Conservation (phyloP, 768 basidiomycete genomes). For the Trametes elegans region DNA sequence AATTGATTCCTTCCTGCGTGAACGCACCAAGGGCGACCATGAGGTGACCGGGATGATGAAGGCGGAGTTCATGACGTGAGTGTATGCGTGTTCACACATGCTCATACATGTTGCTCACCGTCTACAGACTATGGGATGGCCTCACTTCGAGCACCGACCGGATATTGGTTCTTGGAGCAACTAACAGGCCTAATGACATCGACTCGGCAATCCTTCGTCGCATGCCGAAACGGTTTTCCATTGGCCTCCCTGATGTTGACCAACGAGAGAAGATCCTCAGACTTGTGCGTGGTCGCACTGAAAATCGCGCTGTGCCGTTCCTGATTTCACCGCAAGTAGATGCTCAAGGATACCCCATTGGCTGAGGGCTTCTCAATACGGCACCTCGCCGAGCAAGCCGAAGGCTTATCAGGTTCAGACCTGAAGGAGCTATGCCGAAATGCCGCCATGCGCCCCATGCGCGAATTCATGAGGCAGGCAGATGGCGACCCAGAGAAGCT, state of each 20-base stretch:
- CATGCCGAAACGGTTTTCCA: constrained; percentile 96
- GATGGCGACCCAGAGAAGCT: constrained; percentile 48
- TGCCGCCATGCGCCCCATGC: constrained; percentile 90
- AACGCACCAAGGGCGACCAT: constrained; percentile 85
- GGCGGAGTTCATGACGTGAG: constrained; percentile 91
- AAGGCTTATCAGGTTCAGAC: constrained; percentile 86
- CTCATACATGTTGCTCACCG: neutral
- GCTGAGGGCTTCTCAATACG: constrained; percentile 59
- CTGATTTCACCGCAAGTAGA: constrained; percentile 42
- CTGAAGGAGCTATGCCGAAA: constrained; percentile 89
- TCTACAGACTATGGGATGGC: constrained; percentile 87
- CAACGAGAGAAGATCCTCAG: constrained; percentile 84
- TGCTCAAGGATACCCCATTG: constrained; percentile 78
- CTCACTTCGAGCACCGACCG: constrained; percentile 76
- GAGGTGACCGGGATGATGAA: constrained; percentile 99
- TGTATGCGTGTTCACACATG: constrained; percentile 13
- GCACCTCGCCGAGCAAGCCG: constrained; percentile 62
- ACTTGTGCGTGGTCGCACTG: constrained; percentile 47
- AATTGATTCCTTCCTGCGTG: constrained; percentile 92
- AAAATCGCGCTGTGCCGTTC: neutral
- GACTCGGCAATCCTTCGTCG: constrained; percentile 85
- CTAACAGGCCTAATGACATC: constrained; percentile 92
- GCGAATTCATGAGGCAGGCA: constrained; percentile 71
- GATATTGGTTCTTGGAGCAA: constrained; percentile 91
- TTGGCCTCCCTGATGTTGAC: constrained; percentile 72